A percentile compares a stretch with the other conserved stretches of the same genome.
Evolutionary conservation across 1,284 basidiomycete genomes (phyloP).

Genomic region (Microbotryum silenes-acaulis): DNA sequence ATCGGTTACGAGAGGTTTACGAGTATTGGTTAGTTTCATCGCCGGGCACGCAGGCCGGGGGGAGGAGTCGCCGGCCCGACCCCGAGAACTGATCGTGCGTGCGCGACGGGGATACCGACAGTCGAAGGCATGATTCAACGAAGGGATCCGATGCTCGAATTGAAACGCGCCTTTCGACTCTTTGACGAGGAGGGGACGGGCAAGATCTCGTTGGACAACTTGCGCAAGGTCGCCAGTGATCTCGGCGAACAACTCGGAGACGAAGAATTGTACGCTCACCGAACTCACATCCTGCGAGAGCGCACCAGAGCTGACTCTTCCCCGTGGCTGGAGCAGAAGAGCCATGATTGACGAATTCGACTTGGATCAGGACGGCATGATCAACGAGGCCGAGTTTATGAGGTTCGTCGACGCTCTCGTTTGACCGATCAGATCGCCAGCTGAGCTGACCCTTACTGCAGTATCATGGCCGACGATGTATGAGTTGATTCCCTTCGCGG

Average conservation of each 20-base stretch:
- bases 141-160: conserved; percentile 93
- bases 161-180: conserved; percentile 85
- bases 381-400: conserved; percentile 87
- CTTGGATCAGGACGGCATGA: conserved; percentile 95
- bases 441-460: too few relatives aligned
- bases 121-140: conserved; percentile 91
- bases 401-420: conserved; percentile 9
- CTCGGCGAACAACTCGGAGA: conserved; percentile 93
- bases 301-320: background rate
- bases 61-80: too few relatives aligned
- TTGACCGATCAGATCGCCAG: too few relatives aligned
- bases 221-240: conserved; percentile 91
- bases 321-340: conserved; percentile 53
- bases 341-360: conserved; percentile 99
- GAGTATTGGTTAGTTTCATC: conserved; percentile 2
- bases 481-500: too few relatives aligned
- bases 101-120: conserved; percentile 39
- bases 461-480: too few relatives aligned
- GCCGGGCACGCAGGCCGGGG: background rate
- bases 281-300: too few relatives aligned
- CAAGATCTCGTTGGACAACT: conserved; percentile 83
- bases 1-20: conserved; percentile 9
- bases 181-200: conserved; percentile 96
- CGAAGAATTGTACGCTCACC: conserved; percentile 77
- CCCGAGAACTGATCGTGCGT: too few relatives aligned